A percentile compares a stretch with the other conserved stretches of the same genome.
phyloP scores from a whole-genome alignment of 2,329 filamentous ascomycete genomes.

The Phyllachora maydis region DNA sequence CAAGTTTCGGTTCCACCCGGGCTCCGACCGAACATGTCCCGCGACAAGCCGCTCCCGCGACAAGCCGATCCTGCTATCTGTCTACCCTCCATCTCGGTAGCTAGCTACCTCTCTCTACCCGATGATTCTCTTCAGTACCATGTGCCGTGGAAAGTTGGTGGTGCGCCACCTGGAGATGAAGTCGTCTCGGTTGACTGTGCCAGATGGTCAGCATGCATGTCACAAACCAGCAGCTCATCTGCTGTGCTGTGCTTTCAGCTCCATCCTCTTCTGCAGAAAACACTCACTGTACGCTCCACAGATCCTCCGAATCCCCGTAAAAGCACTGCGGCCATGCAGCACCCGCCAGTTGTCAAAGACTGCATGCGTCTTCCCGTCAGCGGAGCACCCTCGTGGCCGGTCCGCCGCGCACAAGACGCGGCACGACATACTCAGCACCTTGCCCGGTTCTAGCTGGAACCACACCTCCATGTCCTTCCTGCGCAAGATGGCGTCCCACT shows the following conservation, averaged over 20 bases:
- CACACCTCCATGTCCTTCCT: slow-evolving; percentile 49
- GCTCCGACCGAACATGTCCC: too few species aligned
- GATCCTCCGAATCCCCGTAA: slow-evolving; percentile 68
- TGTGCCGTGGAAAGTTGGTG: slow-evolving; percentile 36
- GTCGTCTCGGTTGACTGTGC: slow-evolving; percentile 56
- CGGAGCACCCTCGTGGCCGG: not conserved
- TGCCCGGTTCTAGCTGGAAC: slow-evolving; percentile 65
- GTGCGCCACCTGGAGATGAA: slow-evolving; percentile 58
- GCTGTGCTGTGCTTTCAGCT: not conserved
- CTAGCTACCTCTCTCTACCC: too few species aligned
- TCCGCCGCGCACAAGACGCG: not conserved
- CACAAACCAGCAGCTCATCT: not conserved
- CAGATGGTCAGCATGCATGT: slow-evolving; percentile 3
- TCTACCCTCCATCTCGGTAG: too few species aligned
- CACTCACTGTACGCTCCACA: slow-evolving; percentile 77
- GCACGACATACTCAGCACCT: slow-evolving; percentile 42
- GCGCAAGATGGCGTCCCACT: slow-evolving; percentile 51
- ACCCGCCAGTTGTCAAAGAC: slow-evolving; percentile 97
- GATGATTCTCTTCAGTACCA: slow-evolving; percentile 16
- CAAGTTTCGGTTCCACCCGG: too few species aligned
- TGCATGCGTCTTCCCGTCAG: slow-evolving; percentile 9
- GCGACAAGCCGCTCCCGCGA: too few species aligned
- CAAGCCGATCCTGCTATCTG: too few species aligned
- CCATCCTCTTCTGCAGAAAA: too few species aligned
- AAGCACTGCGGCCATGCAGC: slow-evolving; percentile 66